These are phyloP conservation scores for Dryas alaskensis DNA, from an alignment of 306 rosid genomes.

Conservation along the genomic window DNA sequence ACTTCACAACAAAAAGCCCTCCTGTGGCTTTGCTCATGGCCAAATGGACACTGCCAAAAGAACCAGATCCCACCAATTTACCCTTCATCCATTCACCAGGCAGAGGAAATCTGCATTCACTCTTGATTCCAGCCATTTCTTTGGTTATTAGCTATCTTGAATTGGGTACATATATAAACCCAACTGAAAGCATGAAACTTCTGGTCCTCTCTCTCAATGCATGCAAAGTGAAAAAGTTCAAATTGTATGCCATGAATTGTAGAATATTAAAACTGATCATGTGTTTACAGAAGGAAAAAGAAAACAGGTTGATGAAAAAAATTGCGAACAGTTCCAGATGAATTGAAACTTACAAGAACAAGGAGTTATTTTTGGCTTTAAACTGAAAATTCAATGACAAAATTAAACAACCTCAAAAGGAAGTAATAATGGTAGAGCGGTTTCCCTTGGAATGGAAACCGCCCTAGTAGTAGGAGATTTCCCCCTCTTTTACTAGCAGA, in stretches of 20 bases:
- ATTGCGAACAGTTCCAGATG: conserved; percentile 2
- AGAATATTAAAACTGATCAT: background rate
- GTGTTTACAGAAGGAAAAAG: background rate
- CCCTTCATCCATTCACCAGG: conserved; percentile 56
- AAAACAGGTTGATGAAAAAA: conserved; percentile 12
- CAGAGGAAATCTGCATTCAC: conserved; percentile 16
- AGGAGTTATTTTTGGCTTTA: background rate
- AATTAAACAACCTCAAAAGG: background rate
- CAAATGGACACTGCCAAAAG: conserved; percentile 60
- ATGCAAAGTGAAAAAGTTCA: background rate
- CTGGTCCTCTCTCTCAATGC: background rate
- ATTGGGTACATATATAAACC: background rate
- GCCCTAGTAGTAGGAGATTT: conserved; percentile 30
- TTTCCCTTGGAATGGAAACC: conserved; percentile 47
- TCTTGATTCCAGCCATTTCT: conserved; percentile 22
- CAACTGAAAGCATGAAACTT: conserved; percentile 16
- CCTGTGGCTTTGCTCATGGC: conserved; percentile 56
- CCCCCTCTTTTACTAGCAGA: background rate
- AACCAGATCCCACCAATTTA: conserved; percentile 54
- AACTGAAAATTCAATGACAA: conserved; percentile 1
- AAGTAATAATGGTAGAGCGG: conserved; percentile 35
- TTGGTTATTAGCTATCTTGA: background rate
- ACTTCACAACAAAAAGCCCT: conserved; percentile 57
- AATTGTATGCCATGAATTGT: background rate
- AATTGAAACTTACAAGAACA: background rate